Conservation (phyloP, 106 monocot genomes). For the Dioscorea zingiberensis region DNA sequence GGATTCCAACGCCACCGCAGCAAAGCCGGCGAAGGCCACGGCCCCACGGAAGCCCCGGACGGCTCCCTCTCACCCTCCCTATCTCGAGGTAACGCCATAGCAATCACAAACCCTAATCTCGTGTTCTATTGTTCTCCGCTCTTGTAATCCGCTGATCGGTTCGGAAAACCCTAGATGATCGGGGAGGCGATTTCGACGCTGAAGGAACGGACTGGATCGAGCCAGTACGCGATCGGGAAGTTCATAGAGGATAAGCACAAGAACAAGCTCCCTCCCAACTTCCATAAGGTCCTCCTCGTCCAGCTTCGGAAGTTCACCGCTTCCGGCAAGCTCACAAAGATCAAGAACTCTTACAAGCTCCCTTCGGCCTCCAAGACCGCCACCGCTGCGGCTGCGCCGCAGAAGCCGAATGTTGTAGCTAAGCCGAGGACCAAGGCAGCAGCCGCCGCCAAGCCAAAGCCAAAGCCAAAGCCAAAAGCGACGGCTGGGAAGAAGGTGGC, state of each 20-base stretch:
- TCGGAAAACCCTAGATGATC: constrained; percentile 50
- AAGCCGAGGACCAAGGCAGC: too few relatives aligned
- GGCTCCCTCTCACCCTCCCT: constrained; percentile 58
- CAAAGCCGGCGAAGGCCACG: constrained; percentile 17
- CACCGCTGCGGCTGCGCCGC: not conserved
- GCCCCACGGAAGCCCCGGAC: constrained; percentile 37
- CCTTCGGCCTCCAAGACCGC: not conserved
- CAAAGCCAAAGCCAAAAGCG: constrained; percentile 10
- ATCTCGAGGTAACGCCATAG: constrained; percentile 42
- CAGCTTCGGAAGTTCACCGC: constrained; percentile 65
- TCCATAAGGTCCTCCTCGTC: constrained; percentile 53
- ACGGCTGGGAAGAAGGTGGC: constrained; percentile 11
- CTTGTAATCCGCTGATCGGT: not conserved
- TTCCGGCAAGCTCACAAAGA: constrained; percentile 58
- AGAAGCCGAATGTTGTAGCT: too few relatives aligned
- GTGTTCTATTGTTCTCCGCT: not conserved
- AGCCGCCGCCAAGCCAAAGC: constrained; percentile 24
- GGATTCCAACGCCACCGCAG: too few relatives aligned
- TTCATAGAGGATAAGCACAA: constrained; percentile 74
- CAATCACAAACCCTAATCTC: not conserved
- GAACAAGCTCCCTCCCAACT: constrained; percentile 53
- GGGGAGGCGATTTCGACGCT: constrained; percentile 53
- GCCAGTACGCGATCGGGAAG: constrained; percentile 76
- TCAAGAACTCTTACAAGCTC: constrained; percentile 83
- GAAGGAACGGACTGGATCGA: constrained; percentile 86